A percentile compares a stretch with the other conserved stretches of the same genome.
Conservation (phyloP, 1,139 yeast genomes). For the Suhomyces wounanorum region DNA sequence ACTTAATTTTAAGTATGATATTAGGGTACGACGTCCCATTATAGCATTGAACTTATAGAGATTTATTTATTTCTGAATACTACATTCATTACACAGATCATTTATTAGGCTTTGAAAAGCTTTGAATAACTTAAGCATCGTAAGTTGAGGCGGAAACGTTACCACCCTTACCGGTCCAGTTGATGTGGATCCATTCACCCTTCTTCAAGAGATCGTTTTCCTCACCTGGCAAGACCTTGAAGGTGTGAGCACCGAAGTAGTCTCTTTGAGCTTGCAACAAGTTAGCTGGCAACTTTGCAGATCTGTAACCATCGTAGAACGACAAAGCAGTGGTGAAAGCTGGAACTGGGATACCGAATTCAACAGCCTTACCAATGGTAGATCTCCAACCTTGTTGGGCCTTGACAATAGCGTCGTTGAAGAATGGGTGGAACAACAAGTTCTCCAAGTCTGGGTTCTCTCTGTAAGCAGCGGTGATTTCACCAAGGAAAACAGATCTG, state of each 20-base stretch:
- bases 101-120: background rate
- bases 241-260: conserved; percentile 99
- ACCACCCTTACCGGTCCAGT: conserved; percentile 99
- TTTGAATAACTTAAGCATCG: conserved; percentile 61
- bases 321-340: conserved; percentile 96
- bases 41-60: conserved; percentile 4
- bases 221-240: conserved; percentile 87
- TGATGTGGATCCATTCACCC: conserved; percentile 85
- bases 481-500: conserved; percentile 97
- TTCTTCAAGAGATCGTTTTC: conserved; percentile 76
- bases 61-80: background rate
- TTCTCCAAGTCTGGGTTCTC: conserved; percentile 91
- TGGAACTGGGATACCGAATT: conserved; percentile 93
- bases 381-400: conserved; percentile 97
- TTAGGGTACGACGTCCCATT: conserved; percentile 46
- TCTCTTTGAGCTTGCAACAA: conserved; percentile 99
- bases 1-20: conserved; percentile 51
- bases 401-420: conserved; percentile 84
- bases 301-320: conserved; percentile 99
- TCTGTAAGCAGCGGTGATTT: conserved; percentile 95
- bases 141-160: conserved; percentile 93
- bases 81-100: background rate
- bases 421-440: conserved; percentile 94
- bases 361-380: conserved; percentile 74
- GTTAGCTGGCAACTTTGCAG: conserved; percentile 94